These are phyloP conservation scores for Dioszegia hungarica DNA, from an alignment of 768 basidiomycete genomes.

Conservation along the genomic window DNA sequence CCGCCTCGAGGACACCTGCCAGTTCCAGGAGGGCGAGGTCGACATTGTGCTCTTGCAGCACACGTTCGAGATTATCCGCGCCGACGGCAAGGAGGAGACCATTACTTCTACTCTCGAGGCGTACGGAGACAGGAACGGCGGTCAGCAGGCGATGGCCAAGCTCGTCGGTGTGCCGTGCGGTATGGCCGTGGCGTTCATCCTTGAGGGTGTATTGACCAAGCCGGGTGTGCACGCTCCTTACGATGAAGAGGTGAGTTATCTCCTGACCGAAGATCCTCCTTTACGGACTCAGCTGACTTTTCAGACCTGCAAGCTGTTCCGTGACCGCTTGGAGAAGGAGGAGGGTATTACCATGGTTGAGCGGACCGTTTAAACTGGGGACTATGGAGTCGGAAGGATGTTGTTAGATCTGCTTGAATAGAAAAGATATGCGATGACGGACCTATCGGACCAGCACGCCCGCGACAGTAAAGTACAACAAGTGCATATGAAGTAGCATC, in stretches of 20 bases:
- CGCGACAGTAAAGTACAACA: not conserved
- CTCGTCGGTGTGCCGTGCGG: conserved; percentile 92
- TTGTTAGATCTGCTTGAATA: not conserved
- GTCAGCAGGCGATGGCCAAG: conserved; percentile 81
- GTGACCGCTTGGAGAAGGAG: conserved; percentile 38
- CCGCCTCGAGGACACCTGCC: conserved; percentile 83
- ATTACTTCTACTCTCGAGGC: conserved; percentile 86
- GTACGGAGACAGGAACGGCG: conserved; percentile 65
- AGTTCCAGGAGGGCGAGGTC: conserved; percentile 81
- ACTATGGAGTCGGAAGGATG: not conserved
- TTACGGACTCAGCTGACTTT: conserved; percentile 4
- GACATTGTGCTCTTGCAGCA: conserved; percentile 98
- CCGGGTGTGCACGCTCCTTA: conserved; percentile 85
- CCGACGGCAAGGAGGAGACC: conserved; percentile 73
- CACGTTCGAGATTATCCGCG: conserved; percentile 88
- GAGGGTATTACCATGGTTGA: conserved; percentile 47
- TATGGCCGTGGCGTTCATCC: conserved; percentile 82
- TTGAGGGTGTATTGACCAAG: conserved; percentile 74
- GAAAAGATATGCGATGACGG: not conserved
- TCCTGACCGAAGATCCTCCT: too few relatives aligned
- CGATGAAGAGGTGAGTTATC: conserved; percentile 65
- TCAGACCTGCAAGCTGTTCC: conserved; percentile 38
- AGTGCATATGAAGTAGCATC: not conserved
- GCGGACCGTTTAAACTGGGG: conserved; percentile 33
- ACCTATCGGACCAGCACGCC: not conserved